Evolutionary conservation across 1,284 basidiomycete species (phyloP).

Genomic region (Violaceomyces palustris): DNA sequence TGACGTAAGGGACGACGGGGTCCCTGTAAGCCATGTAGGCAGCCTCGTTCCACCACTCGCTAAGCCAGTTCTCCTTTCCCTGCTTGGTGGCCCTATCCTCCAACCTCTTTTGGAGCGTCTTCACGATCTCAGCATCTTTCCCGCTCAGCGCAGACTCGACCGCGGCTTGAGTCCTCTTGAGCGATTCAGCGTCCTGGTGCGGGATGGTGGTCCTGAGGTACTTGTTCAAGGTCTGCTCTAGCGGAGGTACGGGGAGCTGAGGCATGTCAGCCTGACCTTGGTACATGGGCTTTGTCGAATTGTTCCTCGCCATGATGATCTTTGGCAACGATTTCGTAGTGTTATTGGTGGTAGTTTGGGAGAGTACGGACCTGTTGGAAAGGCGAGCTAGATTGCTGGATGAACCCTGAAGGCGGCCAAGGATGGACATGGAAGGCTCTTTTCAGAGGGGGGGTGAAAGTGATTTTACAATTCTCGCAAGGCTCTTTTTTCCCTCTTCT

Average conservation of each 20-base stretch:
- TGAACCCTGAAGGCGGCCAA: too few relatives aligned
- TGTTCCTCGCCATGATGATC: too few relatives aligned
- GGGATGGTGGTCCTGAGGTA: slow-evolving; percentile 46
- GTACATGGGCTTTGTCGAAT: slow-evolving; percentile 34
- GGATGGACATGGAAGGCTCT: too few relatives aligned
- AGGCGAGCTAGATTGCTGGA: too few relatives aligned
- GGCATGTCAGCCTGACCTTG: slow-evolving; percentile 46
- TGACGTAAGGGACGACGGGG: slow-evolving; percentile 86
- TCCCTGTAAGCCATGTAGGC: slow-evolving; percentile 66
- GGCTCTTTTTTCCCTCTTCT: too few relatives aligned
- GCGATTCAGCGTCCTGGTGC: slow-evolving; percentile 28
- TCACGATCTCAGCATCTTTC: slow-evolving; percentile 65
- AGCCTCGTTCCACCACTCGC: slow-evolving; percentile 95
- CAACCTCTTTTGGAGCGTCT: slow-evolving; percentile 74
- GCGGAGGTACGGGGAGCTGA: slow-evolving; percentile 46
- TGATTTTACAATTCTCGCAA: too few relatives aligned
- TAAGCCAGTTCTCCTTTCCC: slow-evolving; percentile 72
- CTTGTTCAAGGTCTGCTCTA: slow-evolving; percentile 47
- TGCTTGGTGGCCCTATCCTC: slow-evolving; percentile 63
- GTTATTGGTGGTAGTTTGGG: too few relatives aligned
- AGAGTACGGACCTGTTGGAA: too few relatives aligned
- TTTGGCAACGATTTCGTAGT: too few relatives aligned
- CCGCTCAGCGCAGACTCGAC: slow-evolving; percentile 63
- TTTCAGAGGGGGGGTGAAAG: too few relatives aligned
- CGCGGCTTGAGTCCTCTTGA: slow-evolving; percentile 37